phyloP scores from a whole-genome alignment of 2,329 filamentous ascomycete genomes.

The Diaporthe humulicola region DNA sequence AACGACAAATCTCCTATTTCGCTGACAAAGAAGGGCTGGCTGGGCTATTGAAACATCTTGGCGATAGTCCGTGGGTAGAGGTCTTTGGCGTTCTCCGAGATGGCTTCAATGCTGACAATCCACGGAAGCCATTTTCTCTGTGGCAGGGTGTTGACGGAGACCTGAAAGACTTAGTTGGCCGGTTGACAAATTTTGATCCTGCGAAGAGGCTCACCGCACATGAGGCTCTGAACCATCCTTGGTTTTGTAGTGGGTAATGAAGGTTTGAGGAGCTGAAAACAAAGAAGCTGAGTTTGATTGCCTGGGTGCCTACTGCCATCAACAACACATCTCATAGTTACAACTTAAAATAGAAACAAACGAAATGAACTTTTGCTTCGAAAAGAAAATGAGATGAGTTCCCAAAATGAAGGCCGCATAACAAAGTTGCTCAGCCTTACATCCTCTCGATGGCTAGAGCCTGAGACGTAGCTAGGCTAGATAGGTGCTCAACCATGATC shows the following conservation, averaged over 20 bases:
- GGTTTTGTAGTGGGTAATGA: neutral
- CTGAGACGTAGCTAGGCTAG: too few species aligned
- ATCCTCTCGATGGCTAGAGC: too few species aligned
- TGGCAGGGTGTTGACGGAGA: slow-evolving; percentile 19
- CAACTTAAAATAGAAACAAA: too few species aligned
- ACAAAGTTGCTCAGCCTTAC: too few species aligned
- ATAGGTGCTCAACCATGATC: too few species aligned
- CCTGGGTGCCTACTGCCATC: too few species aligned
- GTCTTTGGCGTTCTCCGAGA: slow-evolving; percentile 19
- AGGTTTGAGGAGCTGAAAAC: neutral
- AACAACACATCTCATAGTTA: too few species aligned
- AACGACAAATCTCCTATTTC: slow-evolving; percentile 28
- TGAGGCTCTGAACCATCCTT: slow-evolving; percentile 24
- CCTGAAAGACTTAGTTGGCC: slow-evolving; percentile 3
- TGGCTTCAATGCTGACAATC: slow-evolving; percentile 26
- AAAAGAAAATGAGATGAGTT: too few species aligned
- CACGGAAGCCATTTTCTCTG: slow-evolving; percentile 16
- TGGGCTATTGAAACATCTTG: slow-evolving; percentile 18
- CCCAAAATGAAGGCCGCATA: too few species aligned
- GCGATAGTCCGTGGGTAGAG: slow-evolving; percentile 25
- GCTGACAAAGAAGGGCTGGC: slow-evolving; percentile 28
- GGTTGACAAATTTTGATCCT: slow-evolving; percentile 22
- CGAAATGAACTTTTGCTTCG: too few species aligned
- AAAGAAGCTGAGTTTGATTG: neutral
- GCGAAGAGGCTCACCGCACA: slow-evolving; percentile 1